Evolutionary conservation across 1,284 basidiomycete genomes (phyloP), one percentile per base, ranked within the genome.

Genomic region (Microstroma glucosiphilum): DNA sequence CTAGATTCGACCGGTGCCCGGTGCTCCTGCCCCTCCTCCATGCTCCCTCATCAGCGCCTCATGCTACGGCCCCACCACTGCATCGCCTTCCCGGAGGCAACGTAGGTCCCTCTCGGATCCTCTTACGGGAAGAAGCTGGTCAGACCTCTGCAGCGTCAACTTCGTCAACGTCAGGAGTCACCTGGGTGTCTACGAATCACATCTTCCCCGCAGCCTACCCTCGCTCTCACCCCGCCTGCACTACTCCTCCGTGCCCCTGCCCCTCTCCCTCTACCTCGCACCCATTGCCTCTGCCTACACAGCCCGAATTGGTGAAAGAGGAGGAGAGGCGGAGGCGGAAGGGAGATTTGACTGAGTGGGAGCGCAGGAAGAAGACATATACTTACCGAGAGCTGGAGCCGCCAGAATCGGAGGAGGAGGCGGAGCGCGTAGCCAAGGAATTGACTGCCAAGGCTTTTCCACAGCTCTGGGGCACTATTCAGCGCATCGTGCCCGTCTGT

Each of bases 131-230:
- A 25, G 13, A 21, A 25, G n/a, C 51, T 2, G 12, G 17, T 12
- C 6, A 23, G 21, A 54, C 43, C 15, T 48, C 43, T 17, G 21
- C 17, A 21, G 13, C 21, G 6, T 21, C 21, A 4, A 12, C 43
- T 12, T 21, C 43, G 43, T 17, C 21, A 48, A 12, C n/a, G 15
- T 19, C 40, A 51, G 19, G 19, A 13, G 55, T 40, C 26, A 12
- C 9, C 51, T 86, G 82, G 73, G 77, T 70, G 15, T 72, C 83
- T 4, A 84, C 84, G 0, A 88, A 88, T 0, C 90, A 92, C 71
- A 75, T 90, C 40, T 79, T 89, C n/a, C 88, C 89, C 0, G 86
- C 87, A 6, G 86, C 87, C 0, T 85, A 85, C 71, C 85, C 89
- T 2, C 83, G 88, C 11, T 82, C 82, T 13, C 66, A 63, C 61